Percentiles rank a stretch among this genome's conserved stretches.
Evolutionary conservation across 306 rosid species (phyloP).

Genomic region (Styphnolobium japonicum): DNA sequence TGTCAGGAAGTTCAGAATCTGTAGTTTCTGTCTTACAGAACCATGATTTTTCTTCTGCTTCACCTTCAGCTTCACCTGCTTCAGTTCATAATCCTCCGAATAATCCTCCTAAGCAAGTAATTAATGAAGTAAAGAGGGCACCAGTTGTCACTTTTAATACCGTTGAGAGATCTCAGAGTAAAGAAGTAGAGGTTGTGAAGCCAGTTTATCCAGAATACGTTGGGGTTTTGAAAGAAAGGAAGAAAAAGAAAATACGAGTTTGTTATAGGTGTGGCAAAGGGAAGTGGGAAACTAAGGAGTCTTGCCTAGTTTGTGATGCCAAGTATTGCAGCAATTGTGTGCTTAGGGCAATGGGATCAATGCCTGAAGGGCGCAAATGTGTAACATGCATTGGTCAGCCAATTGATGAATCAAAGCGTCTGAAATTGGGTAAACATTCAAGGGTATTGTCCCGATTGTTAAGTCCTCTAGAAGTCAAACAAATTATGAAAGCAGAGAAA

Average conservation of each 20-base stretch:
- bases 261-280: constrained; percentile 90
- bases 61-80: constrained; percentile 88
- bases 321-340: constrained; percentile 91
- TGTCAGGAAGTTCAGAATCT: constrained; percentile 89
- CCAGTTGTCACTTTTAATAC: constrained; percentile 86
- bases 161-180: constrained; percentile 61
- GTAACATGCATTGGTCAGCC: constrained; percentile 88
- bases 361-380: constrained; percentile 98
- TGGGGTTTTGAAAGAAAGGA: constrained; percentile 75
- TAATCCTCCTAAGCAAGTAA: constrained; percentile 44
- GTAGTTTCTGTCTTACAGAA: constrained; percentile 87
- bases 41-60: constrained; percentile 82
- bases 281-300: constrained; percentile 98
- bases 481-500: constrained; percentile 96
- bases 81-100: constrained; percentile 72
- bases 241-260: constrained; percentile 74
- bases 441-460: constrained; percentile 80
- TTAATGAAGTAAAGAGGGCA: constrained; percentile 59
- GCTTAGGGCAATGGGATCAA: constrained; percentile 97
- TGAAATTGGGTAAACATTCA: constrained; percentile 80
- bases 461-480: constrained; percentile 97
- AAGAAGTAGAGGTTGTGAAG: constrained; percentile 59
- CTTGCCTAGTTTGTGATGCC: constrained; percentile 85
- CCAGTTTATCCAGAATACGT: constrained; percentile 70
- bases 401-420: constrained; percentile 82